Base-by-base conservation (phyloP, 2,329 filamentous ascomycete genomes). In the Chaetothyriales sp. region DNA sequence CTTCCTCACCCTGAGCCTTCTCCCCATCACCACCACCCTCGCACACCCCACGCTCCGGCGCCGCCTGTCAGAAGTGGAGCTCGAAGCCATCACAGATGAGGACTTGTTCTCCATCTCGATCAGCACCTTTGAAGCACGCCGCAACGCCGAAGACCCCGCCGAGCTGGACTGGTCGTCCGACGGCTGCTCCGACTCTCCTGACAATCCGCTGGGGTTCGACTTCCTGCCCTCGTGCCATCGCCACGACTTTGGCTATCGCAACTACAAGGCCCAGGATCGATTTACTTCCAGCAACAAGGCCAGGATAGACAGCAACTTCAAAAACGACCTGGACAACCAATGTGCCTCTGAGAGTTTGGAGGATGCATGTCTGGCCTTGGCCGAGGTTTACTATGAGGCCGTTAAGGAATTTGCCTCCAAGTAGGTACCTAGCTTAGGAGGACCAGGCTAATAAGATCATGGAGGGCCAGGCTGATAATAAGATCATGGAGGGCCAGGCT, bases 181-280 rank as follows among this genome's bases (percentile, higher is more conserved):
- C 52, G 66, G 65, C 19, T 70, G 68, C 58, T 62, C 60, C 6
- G 47, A 20, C 2, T 65, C 64, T 5, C 64, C 64, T 0, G 66
- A 69, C 22, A 59, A 62, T 8, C 66, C 64, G 1, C 53, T 62
- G 3, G 65, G 65, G 5, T 67, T 64, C 50, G 51, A 67, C 46
- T 68, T 68, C 55, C 44, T 59, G 19, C 47, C 67, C 0, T 70
- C 68, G 10, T 77, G 75, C 65, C 63, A 74, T 53, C 73, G 77
- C 5, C 77, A 80, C 54, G 77, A 80, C 59, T 80, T 80, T 61
- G 76, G 75, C 1, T 77, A 77, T 61, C 65, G 69, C 18, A 80
- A 80, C 64, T 78, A 71, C 61, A 73, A 74, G 49, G 52, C 49
- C 1, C 75, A 78, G 59, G 63, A 50, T 1, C 70, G 76, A 2